These are phyloP conservation scores for Apophysomyces trapeziformis DNA, from an alignment of 371 early-diverging fungal species.

Conservation along the genomic window DNA sequence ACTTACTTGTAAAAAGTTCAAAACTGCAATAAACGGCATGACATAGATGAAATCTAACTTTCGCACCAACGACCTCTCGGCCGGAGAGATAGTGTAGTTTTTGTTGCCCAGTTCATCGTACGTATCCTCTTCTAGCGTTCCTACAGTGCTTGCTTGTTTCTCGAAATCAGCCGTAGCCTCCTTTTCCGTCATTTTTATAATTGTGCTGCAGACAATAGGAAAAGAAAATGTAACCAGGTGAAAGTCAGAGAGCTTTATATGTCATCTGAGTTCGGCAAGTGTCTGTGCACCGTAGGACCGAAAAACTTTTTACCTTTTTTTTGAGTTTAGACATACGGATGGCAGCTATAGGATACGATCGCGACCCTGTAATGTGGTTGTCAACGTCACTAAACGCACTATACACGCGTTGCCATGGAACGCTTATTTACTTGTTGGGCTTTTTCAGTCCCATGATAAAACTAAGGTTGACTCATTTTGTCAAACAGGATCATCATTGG, in stretches of 20 bases:
- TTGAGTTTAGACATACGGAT: no score
- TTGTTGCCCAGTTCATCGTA: slow-evolving; percentile 3
- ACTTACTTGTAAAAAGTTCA: slow-evolving; percentile 36
- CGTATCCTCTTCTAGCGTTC: neutral
- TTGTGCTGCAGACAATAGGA: neutral
- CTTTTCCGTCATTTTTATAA: neutral
- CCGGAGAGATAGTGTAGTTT: neutral
- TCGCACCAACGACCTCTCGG: slow-evolving; percentile 26
- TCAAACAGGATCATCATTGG: no score
- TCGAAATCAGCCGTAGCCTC: neutral
- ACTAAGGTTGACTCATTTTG: no score
- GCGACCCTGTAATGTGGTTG: no score
- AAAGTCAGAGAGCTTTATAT: neutral
- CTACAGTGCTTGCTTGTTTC: neutral
- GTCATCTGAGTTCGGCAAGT: neutral
- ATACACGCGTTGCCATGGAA: no score
- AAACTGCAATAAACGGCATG: slow-evolving; percentile 33
- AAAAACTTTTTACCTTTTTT: no score
- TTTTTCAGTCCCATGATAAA: no score
- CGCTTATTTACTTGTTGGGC: no score
- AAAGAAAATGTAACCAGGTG: neutral
- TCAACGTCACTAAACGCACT: no score
- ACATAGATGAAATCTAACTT: slow-evolving; percentile 35
- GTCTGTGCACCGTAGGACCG: neutral
- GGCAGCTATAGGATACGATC: no score